Percentiles rank a stretch among this genome's conserved stretches.
phyloP scores from a whole-genome alignment of 1,139 yeast species.

The Debaryomyces sp. region DNA sequence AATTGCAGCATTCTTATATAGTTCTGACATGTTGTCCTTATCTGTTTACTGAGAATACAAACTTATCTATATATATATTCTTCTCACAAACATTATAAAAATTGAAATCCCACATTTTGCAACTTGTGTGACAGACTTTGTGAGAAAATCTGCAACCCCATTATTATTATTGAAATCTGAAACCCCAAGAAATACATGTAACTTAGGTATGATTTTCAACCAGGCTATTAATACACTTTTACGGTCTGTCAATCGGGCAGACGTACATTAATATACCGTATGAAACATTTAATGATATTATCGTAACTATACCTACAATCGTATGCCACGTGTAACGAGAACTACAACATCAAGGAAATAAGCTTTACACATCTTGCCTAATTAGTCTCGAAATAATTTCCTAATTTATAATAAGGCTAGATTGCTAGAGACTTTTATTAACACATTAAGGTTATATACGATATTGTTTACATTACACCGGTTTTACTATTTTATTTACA shows the following conservation, averaged over 20 bases:
- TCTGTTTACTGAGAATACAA: background rate
- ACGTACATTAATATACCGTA: background rate
- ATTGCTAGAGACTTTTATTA: too few species aligned
- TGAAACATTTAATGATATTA: background rate
- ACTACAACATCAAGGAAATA: too few species aligned
- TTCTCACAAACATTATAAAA: background rate
- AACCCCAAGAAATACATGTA: background rate
- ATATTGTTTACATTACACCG: too few species aligned
- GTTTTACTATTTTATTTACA: too few species aligned
- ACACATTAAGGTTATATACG: too few species aligned
- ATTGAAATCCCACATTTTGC: slow-evolving; percentile 7
- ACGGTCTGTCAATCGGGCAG: background rate
- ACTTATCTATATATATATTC: background rate
- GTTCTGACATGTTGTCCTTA: background rate
- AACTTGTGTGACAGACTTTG: slow-evolving; percentile 6
- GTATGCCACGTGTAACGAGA: background rate
- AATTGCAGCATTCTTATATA: slow-evolving; percentile 3
- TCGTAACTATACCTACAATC: background rate
- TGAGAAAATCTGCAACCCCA: slow-evolving; percentile 3
- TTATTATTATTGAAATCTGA: slow-evolving; percentile 2
- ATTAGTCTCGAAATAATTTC: too few species aligned
- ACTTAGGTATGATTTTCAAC: background rate
- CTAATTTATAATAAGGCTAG: too few species aligned
- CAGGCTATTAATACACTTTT: background rate
- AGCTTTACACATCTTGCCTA: background rate